Evolutionary conservation across 2,329 filamentous ascomycete species (phyloP), one percentile per base, ranked within the genome.

Genomic region (Curvularia sp.): DNA sequence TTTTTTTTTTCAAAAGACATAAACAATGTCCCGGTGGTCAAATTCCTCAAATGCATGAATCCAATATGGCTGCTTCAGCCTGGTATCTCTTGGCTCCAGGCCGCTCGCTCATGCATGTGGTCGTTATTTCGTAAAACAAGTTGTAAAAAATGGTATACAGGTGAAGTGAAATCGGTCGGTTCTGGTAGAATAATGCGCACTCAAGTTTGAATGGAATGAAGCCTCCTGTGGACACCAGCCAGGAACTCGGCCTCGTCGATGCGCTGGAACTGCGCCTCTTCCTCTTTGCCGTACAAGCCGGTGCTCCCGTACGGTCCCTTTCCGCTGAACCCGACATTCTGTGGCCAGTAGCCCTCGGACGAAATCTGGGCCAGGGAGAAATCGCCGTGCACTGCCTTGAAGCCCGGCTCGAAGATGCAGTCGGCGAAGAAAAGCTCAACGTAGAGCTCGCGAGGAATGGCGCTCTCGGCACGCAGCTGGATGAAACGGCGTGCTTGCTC

Each of bases 381-480:
- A 55, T 82, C 81, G 48, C 81, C 81, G 51, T 83, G 81, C 10
- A 83, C 81, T 12, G 79, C 67, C 15, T 71, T 65, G 60, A 78
- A 77, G 46, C 76, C 77, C 0, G 81, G 81, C 56, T 82, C 80
- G 67, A 83, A 83, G 63, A 83, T 83, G 71, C 78, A 81, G 58
- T 81, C 80, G 2, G 79, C 80, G 65, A 82, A 83, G 76, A 83
- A 83, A 27, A 83, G 70, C 63, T 83, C 81, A 46, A 82, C 74
- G 53, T 77, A 78, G 1, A 83, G 75, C 25, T 78, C 72, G 27
- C 64, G 69, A 7, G 76, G 76, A 30, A 76, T 69, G 23, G 72
- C 67, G 57, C 75, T 74, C 12, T 76, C 74, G 3, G 74, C 73
- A 27, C 78, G 78, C 5, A 71, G 68, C 15, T 66, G 63, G 45